A percentile compares a stretch with the other conserved stretches of the same genome.
Conservation (phyloP, 352 stramenopile genomes). For the Phytophthora palmivora region DNA sequence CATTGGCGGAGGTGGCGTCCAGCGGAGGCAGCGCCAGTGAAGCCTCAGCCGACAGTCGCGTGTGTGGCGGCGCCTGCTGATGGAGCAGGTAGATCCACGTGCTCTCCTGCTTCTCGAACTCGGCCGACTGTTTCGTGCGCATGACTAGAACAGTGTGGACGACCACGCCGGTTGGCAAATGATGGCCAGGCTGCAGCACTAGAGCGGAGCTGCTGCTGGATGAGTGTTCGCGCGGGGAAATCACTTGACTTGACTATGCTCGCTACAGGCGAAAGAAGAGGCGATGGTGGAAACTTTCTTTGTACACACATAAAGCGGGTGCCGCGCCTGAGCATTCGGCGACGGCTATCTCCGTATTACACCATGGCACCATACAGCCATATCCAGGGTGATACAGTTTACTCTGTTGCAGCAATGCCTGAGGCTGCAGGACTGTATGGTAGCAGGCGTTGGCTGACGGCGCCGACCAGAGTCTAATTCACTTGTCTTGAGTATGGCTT, state of each 20-base stretch:
- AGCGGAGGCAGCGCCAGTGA: constrained; percentile 29
- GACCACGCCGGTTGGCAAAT: constrained; percentile 34
- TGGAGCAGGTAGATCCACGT: constrained; percentile 70
- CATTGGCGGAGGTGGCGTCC: neutral
- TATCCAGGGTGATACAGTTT: too few relatives aligned
- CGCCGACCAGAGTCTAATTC: neutral
- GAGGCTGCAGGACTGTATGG: neutral
- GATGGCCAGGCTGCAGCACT: constrained; percentile 13
- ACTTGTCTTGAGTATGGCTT: constrained; percentile 18
- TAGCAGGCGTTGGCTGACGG: neutral
- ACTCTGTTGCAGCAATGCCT: neutral
- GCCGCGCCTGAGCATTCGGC: constrained; percentile 2
- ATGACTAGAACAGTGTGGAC: constrained; percentile 22
- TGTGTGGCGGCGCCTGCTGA: constrained; percentile 50
- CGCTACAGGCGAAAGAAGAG: constrained; percentile 28
- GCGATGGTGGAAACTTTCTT: constrained; percentile 28
- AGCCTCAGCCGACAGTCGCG: constrained; percentile 24
- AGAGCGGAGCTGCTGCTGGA: constrained; percentile 18
- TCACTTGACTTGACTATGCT: constrained; percentile 34
- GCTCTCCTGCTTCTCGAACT: constrained; percentile 56
- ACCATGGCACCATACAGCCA: too few relatives aligned
- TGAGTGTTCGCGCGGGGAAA: constrained; percentile 29
- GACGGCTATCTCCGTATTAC: neutral
- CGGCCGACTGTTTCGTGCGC: constrained; percentile 58
- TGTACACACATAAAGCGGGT: constrained; percentile 13